Percentiles rank a stretch among this genome's conserved stretches.
These are phyloP conservation scores for Mycotypha africana DNA, from an alignment of 371 early-diverging fungal genomes.

Conservation along the genomic window DNA sequence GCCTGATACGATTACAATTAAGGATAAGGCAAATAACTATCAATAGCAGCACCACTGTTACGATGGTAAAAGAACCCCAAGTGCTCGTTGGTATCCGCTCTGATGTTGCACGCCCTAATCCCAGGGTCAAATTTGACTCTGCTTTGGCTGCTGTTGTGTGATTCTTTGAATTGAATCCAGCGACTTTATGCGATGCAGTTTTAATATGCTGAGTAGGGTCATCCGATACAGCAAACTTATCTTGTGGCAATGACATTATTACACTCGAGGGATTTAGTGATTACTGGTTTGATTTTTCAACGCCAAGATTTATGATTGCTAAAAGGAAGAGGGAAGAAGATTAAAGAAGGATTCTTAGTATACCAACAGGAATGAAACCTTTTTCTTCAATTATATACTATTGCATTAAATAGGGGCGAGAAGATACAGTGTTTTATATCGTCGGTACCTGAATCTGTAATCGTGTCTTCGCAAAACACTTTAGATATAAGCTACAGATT, in stretches of 20 bases:
- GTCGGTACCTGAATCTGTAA: no score
- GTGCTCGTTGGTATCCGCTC: constrained; percentile 27
- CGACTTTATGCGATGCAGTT: background rate
- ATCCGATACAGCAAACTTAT: background rate
- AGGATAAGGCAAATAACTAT: constrained; percentile 32
- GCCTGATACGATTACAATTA: constrained; percentile 25
- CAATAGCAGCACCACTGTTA: constrained; percentile 18
- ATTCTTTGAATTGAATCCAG: background rate
- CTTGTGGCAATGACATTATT: background rate
- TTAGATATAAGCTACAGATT: no score
- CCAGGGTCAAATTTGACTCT: background rate
- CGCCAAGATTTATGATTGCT: no score
- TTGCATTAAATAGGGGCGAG: no score
- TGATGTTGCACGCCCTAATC: constrained; percentile 4
- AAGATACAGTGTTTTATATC: no score
- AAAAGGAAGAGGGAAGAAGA: no score
- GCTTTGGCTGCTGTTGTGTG: background rate
- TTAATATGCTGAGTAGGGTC: background rate
- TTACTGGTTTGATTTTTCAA: no score
- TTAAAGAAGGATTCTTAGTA: no score
- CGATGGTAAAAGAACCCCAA: constrained; percentile 21
- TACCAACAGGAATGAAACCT: no score
- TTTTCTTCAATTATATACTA: no score
- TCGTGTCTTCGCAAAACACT: no score
- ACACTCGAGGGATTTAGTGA: no score